Evolutionary conservation across 768 basidiomycete genomes (phyloP).

Genomic region (Coprinellus micaceus): DNA sequence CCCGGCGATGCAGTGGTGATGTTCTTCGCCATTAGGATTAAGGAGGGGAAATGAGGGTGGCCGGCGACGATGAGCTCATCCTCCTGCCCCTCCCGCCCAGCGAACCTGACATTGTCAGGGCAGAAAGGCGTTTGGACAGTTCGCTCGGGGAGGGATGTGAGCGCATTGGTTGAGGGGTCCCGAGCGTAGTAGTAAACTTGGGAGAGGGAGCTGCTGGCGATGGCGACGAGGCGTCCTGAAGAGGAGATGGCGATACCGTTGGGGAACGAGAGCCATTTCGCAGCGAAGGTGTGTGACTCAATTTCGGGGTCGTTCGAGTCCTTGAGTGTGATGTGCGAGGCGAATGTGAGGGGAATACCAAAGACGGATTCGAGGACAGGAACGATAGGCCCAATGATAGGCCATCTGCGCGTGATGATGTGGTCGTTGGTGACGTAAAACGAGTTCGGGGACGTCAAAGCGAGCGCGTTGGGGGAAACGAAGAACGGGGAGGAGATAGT

Average conservation of each 20-base stretch:
- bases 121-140: conserved; percentile 52
- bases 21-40: conserved; percentile 43
- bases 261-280: conserved; percentile 55
- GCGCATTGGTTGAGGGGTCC: conserved; percentile 38
- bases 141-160: conserved; percentile 28
- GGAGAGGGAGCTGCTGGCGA: conserved; percentile 51
- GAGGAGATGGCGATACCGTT: conserved; percentile 67
- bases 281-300: conserved; percentile 35
- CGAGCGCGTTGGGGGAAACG: conserved; percentile 63
- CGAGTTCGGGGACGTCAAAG: conserved; percentile 59
- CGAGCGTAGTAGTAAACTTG: conserved; percentile 52
- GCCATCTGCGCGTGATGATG: conserved; percentile 58
- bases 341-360: conserved; percentile 55
- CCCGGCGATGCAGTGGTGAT: conserved; percentile 38
- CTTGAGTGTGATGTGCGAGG: conserved; percentile 49
- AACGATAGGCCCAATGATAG: conserved; percentile 45
- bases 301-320: conserved; percentile 22
- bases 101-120: conserved; percentile 57
- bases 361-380: conserved; percentile 55
- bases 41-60: conserved; percentile 59
- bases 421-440: conserved; percentile 79
- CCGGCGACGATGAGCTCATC: conserved; percentile 54
- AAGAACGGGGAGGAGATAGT: conserved; percentile 59
- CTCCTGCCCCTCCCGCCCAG: conserved; percentile 33
- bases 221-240: conserved; percentile 45